Base-by-base conservation (phyloP, 106 monocot species). In the Dioscorea zingiberensis region DNA sequence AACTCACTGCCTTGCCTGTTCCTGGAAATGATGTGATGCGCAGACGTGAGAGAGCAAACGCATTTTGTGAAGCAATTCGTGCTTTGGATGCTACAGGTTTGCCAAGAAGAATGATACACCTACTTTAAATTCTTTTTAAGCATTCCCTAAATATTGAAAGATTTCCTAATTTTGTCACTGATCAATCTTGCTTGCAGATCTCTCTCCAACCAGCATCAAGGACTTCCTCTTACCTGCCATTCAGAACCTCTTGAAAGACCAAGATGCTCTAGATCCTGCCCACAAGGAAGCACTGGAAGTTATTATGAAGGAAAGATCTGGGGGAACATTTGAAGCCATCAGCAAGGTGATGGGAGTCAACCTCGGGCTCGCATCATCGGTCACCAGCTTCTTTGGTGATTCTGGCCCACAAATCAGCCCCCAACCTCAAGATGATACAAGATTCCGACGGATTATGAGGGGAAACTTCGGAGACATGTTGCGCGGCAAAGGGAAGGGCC, bases 11-110 rank as follows among this genome's bases (percentile, higher is more conserved):
- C 19, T n/a, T 65, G 55, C 83, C 77, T 30, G 51, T 75, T 51
- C 77, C 69, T 60, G 87, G 82, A 59, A 85, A 58, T 69, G 74
- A 88, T 88, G 77, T 84, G 46, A 65, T 58, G n/a, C 87, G 74
- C 51, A 75, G 81, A 21, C 74, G 78, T 77, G 88, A 92, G 62
- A 85, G 75, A 89, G 77, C 84, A 55, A 88, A 97, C 78, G 88
- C 73, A 25, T 86, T 86, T 76, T 97, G 92, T 76, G 97, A 97
- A 80, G 88, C 97, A 69, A 72, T 92, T 15, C 97, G 97, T 59
- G 97, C 97, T 67, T 70, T 97, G 62, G 97, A 97, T 81, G 88
- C 97, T n/a, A 92, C 97, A 84, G 97, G 97, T 97, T 71, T 38
- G 67, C 54, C 26, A 29, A 13, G 7, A 25, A 13, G 2, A 15